A percentile compares a stretch with the other conserved stretches of the same genome.
These are phyloP conservation scores for Plasmodium inui DNA, from an alignment of 169 alveolate species.

Conservation along the genomic window DNA sequence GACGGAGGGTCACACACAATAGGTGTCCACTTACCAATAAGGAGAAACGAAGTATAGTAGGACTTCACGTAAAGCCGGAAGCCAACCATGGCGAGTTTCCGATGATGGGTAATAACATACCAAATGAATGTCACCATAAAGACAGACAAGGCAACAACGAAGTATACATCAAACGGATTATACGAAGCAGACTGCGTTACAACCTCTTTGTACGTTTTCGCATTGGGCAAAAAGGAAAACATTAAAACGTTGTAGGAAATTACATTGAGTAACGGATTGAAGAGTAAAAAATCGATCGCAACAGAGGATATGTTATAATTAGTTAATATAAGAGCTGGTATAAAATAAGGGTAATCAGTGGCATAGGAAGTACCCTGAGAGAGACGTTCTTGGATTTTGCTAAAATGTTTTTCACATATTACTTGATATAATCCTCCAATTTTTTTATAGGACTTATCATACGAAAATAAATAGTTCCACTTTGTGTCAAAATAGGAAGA, in stretches of 20 bases:
- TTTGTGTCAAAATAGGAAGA: slow-evolving; percentile 23
- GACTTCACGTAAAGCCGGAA: slow-evolving; percentile 32
- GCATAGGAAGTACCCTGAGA: slow-evolving; percentile 77
- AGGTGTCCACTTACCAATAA: slow-evolving; percentile 18
- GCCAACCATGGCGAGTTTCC: slow-evolving; percentile 37
- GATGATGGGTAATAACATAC: slow-evolving; percentile 14
- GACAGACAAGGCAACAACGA: slow-evolving; percentile 25
- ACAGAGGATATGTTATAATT: slow-evolving; percentile 76
- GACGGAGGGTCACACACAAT: background rate
- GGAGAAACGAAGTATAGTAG: slow-evolving; percentile 16
- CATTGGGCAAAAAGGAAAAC: slow-evolving; percentile 76
- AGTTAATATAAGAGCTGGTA: slow-evolving; percentile 79
- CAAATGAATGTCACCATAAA: slow-evolving; percentile 9
- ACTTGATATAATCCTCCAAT: slow-evolving; percentile 79
- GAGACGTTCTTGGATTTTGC: slow-evolving; percentile 71
- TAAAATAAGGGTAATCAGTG: slow-evolving; percentile 78
- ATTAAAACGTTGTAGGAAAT: slow-evolving; percentile 72
- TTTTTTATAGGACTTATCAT: slow-evolving; percentile 59
- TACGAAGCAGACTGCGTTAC: slow-evolving; percentile 34
- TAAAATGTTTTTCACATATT: slow-evolving; percentile 74
- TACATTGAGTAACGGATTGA: slow-evolving; percentile 76
- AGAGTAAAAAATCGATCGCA: slow-evolving; percentile 77
- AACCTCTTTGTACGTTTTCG: slow-evolving; percentile 53
- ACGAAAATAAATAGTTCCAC: slow-evolving; percentile 47
- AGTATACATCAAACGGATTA: slow-evolving; percentile 7